Evolutionary conservation across 2,329 filamentous ascomycete species (phyloP).

Genomic region (Hansfordia pulvinata): DNA sequence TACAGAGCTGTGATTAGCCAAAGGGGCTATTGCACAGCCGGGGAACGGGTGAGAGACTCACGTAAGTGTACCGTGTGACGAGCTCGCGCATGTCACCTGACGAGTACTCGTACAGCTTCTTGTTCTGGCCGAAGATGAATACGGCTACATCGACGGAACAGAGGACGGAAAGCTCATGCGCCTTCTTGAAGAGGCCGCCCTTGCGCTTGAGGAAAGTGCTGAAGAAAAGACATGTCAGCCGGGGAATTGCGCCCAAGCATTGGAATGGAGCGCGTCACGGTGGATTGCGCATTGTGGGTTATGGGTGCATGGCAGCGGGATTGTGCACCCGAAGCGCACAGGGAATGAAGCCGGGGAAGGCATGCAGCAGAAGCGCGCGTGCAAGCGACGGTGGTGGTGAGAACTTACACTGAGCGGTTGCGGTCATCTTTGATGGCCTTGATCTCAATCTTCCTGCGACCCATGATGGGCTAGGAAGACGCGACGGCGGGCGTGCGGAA

Average conservation of each 20-base stretch:
- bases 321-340: too few species aligned
- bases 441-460: conserved; percentile 98
- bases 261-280: too few species aligned
- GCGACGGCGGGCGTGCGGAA: not conserved
- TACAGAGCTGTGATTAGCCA: conserved; percentile 29
- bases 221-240: conserved; percentile 10
- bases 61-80: conserved; percentile 78
- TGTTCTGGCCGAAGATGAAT: conserved; percentile 97
- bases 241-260: too few species aligned
- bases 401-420: conserved; percentile 86
- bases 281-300: too few species aligned
- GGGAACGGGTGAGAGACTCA: conserved; percentile 33
- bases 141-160: conserved; percentile 98
- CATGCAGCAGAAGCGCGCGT: conserved; percentile 1
- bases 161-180: conserved; percentile 92
- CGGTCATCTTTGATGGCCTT: conserved; percentile 98
- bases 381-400: conserved; percentile 2
- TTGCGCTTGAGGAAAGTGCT: conserved; percentile 98
- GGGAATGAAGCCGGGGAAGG: conserved; percentile 1
- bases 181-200: conserved; percentile 98
- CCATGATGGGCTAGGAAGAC: conserved; percentile 42
- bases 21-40: conserved; percentile 1
- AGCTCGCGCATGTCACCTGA: conserved; percentile 88
- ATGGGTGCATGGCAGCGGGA: too few species aligned
- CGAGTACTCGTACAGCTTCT: conserved; percentile 97